A percentile compares a stretch with the other conserved stretches of the same genome.
These are phyloP conservation scores for Emergomyces orientalis DNA, from an alignment of 2,329 filamentous ascomycete genomes.

Conservation along the genomic window DNA sequence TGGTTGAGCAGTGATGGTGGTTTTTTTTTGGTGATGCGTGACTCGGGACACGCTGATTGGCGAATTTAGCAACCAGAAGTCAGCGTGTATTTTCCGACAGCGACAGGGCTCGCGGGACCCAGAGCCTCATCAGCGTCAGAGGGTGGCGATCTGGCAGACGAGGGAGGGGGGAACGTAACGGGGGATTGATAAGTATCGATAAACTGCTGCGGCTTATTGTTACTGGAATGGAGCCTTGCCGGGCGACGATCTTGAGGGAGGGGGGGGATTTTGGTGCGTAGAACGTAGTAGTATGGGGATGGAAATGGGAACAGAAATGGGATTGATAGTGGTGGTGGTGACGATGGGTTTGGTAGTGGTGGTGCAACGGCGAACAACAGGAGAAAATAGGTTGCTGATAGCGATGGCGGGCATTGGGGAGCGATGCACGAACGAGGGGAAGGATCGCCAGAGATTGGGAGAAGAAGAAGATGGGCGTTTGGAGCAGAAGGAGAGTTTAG, in stretches of 20 bases:
- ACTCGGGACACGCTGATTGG: neutral
- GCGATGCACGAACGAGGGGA: neutral
- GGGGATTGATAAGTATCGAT: neutral
- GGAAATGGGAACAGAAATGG: neutral
- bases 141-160: neutral
- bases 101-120: neutral
- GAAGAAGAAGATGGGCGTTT: neutral
- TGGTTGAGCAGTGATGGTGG: too few relatives aligned
- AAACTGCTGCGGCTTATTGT: neutral
- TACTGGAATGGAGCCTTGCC: neutral
- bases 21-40: neutral
- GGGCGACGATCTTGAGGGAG: neutral
- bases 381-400: neutral
- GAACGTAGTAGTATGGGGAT: neutral
- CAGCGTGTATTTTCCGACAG: neutral
- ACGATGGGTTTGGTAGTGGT: neutral
- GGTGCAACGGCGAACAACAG: neutral
- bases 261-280: neutral
- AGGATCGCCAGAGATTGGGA: neutral
- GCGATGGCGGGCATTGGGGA: neutral
- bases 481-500: too few relatives aligned
- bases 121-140: neutral
- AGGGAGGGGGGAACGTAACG: neutral
- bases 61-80: neutral
- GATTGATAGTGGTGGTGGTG: neutral